Evolutionary conservation across 495 filamentous ascomycete genomes (phyloP).

Genomic region (Hyaloscypha bicolor): DNA sequence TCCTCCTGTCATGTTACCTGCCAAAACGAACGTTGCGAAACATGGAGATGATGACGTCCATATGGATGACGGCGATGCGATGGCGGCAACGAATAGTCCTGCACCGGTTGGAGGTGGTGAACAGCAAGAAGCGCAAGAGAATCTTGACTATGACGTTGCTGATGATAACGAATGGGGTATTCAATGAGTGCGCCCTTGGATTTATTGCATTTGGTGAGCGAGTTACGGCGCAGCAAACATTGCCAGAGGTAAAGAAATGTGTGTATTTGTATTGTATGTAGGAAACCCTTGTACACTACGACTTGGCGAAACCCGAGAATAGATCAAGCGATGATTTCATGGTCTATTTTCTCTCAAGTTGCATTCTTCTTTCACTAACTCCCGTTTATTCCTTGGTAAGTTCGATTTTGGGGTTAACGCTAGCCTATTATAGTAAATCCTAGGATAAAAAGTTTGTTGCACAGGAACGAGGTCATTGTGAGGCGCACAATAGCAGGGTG

Average conservation of each 20-base stretch:
- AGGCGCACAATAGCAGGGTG: too few relatives aligned
- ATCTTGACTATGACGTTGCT: constrained; percentile 49
- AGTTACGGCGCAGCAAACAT: not conserved
- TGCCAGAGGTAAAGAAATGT: not conserved
- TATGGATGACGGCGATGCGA: constrained; percentile 35
- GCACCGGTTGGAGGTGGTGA: constrained; percentile 18
- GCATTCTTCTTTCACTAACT: not conserved
- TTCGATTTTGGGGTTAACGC: too few relatives aligned
- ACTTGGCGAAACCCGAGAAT: not conserved
- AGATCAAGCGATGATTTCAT: not conserved
- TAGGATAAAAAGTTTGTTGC: too few relatives aligned
- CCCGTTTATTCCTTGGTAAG: too few relatives aligned
- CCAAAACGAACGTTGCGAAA: not conserved
- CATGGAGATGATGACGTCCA: constrained; percentile 18
- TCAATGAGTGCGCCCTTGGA: not conserved
- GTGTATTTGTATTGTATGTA: constrained; percentile 15
- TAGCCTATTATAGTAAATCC: too few relatives aligned
- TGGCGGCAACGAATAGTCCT: constrained; percentile 32
- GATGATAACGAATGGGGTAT: constrained; percentile 43
- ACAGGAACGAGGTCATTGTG: too few relatives aligned
- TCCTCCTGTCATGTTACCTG: constrained; percentile 35
- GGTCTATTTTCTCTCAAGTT: not conserved
- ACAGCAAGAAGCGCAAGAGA: constrained; percentile 27
- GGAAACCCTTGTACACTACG: not conserved
- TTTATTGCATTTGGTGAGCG: constrained; percentile 3